Evolutionary conservation across 176 grass and related monocot genomes (phyloP).

Genomic region (Bromus sterilis): DNA sequence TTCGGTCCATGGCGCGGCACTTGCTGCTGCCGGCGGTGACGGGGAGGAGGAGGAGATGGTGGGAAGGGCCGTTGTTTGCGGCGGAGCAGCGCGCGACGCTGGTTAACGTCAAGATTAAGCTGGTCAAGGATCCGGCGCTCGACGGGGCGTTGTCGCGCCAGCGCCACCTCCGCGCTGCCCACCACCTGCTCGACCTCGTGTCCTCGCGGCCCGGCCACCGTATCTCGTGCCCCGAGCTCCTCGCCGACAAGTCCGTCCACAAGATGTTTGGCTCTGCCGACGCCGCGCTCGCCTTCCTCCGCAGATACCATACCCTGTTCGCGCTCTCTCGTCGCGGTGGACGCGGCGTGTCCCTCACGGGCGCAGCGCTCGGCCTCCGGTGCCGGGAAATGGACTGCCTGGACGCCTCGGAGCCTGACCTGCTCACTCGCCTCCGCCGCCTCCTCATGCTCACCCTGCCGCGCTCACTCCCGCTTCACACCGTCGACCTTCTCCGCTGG

Average conservation of each 20-base stretch:
- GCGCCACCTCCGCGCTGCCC: conserved; percentile 51
- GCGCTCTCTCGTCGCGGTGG: neutral
- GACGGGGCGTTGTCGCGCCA: conserved; percentile 42
- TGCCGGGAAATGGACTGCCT: conserved; percentile 34
- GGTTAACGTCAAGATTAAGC: conserved; percentile 63
- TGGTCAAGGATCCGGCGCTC: conserved; percentile 60
- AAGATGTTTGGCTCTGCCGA: conserved; percentile 12
- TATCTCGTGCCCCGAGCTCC: conserved; percentile 25
- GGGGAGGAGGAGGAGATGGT: conserved; percentile 23
- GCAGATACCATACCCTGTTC: conserved; percentile 49
- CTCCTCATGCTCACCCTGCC: conserved; percentile 62
- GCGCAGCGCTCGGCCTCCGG: conserved; percentile 41
- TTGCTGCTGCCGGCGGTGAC: neutral
- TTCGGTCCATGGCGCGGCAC: conserved; percentile 13
- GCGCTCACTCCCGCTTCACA: conserved; percentile 55
- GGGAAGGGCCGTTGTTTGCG: conserved; percentile 8
- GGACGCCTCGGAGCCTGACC: conserved; percentile 23
- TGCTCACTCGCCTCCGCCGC: conserved; percentile 47
- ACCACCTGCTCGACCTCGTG: conserved; percentile 75
- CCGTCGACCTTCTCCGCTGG: conserved; percentile 70
- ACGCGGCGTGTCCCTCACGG: conserved; percentile 41
- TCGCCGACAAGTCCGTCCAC: conserved; percentile 16
- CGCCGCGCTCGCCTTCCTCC: conserved; percentile 32
- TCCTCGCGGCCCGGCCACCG: conserved; percentile 30
- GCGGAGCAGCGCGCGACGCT: conserved; percentile 47